Evolutionary conservation across 2,329 filamentous ascomycete genomes (phyloP).

Genomic region (Colletotrichum chlorophyti): DNA sequence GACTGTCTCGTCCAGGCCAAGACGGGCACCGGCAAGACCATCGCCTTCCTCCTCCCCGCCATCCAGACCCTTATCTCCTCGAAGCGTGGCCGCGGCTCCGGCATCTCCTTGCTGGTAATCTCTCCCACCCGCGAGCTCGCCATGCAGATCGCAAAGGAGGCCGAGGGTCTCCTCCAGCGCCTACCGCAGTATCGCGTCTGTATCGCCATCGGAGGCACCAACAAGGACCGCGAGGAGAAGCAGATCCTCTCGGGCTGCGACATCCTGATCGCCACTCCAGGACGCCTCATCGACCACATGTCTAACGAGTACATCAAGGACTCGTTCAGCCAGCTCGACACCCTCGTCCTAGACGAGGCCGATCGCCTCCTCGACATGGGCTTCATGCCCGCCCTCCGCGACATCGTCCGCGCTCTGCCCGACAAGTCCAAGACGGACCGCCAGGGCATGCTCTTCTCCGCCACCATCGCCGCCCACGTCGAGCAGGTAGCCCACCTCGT

Average conservation of each 20-base stretch:
- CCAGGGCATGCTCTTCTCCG: constrained; percentile 84
- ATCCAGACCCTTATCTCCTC: constrained; percentile 74
- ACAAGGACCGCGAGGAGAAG: constrained; percentile 75
- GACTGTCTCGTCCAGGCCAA: constrained; percentile 80
- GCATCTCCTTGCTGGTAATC: constrained; percentile 68
- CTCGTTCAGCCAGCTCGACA: constrained; percentile 73
- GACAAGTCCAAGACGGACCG: constrained; percentile 62
- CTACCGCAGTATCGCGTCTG: constrained; percentile 78
- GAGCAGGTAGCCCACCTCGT: constrained; percentile 75
- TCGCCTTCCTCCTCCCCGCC: constrained; percentile 85
- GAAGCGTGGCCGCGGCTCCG: constrained; percentile 40
- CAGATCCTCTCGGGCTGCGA: constrained; percentile 77
- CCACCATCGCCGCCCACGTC: constrained; percentile 82
- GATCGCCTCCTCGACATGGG: constrained; percentile 84
- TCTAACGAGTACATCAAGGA: constrained; percentile 73
- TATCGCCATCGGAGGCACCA: constrained; percentile 80
- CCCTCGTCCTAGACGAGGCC: constrained; percentile 83
- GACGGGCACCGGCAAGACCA: constrained; percentile 86
- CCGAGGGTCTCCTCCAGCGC: constrained; percentile 72
- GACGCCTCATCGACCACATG: constrained; percentile 80
- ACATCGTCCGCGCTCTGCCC: constrained; percentile 77
- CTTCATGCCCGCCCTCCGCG: constrained; percentile 79
- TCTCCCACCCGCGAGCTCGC: constrained; percentile 76
- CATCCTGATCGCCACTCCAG: constrained; percentile 82
- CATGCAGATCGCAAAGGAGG: constrained; percentile 75